These are phyloP conservation scores for Neonectria punicea DNA, from an alignment of 2,329 filamentous ascomycete genomes.

Conservation along the genomic window DNA sequence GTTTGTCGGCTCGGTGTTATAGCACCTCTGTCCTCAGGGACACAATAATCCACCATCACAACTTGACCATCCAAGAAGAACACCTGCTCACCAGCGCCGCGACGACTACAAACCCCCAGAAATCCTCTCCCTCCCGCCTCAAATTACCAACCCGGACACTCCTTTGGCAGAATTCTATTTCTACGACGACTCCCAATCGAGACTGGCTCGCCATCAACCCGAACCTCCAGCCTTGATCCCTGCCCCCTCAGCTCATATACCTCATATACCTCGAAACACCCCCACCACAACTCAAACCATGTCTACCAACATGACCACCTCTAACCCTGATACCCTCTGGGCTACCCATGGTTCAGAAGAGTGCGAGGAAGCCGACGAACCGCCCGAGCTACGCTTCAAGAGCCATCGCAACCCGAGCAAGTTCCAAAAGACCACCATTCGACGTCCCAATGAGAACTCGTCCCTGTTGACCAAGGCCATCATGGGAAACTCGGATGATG, in stretches of 20 bases:
- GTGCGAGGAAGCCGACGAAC: conserved; percentile 84
- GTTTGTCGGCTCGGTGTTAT: conserved; percentile 48
- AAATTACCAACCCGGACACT: conserved; percentile 6
- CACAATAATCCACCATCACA: conserved; percentile 30
- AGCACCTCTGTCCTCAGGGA: conserved; percentile 53
- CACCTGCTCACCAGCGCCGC: not conserved
- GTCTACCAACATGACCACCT: conserved; percentile 45
- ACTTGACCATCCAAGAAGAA: conserved; percentile 19
- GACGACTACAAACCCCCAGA: not conserved
- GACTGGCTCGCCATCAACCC: conserved; percentile 10
- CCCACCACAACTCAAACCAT: conserved; percentile 53
- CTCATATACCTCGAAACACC: conserved; percentile 27
- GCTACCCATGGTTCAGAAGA: conserved; percentile 65
- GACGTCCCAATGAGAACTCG: conserved; percentile 67
- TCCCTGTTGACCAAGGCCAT: conserved; percentile 91
- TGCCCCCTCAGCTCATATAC: conserved; percentile 30
- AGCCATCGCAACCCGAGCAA: conserved; percentile 44
- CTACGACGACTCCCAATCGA: conserved; percentile 2
- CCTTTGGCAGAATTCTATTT: conserved; percentile 21
- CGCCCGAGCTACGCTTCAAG: conserved; percentile 70
- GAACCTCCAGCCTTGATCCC: conserved; percentile 23
- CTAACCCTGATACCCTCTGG: conserved; percentile 46
- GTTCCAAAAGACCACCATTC: conserved; percentile 60
- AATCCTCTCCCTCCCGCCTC: not conserved
- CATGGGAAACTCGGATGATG: conserved; percentile 72